Base-by-base conservation (phyloP, 1,284 basidiomycete genomes). In the Apiotrichum porosum region DNA sequence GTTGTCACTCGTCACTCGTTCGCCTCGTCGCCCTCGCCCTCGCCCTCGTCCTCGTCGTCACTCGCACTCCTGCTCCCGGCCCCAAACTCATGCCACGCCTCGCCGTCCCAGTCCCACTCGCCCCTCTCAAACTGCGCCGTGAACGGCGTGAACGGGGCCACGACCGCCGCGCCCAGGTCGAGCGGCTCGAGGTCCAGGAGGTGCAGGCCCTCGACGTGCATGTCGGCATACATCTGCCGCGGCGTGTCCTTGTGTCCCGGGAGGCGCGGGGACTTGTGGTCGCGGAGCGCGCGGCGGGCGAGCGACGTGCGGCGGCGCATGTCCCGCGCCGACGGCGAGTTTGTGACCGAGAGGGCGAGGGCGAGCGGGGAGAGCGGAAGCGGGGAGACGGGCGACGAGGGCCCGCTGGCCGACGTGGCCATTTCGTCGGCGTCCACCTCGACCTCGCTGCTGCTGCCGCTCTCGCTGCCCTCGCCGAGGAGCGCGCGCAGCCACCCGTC, bases 401-500 rank as follows among this genome's bases (percentile, higher is more conserved):
- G 26, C 26, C 10, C 40, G 33, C 15, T 49, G 17, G 15, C 13
- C 18, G 34, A 17, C n/a, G 33, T 33, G n/a, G 19, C 41, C 9
- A 34, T 45, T 33, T 50, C 43, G 31, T 44, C 48, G 30, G 23
- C 45, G 17, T 56, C 56, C 6, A 38, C 44, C 17, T 54, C 52
- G n/a, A 44, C 47, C 19, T 19, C 39, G 21, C 33, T 35, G 23
- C 5, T 26, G 38, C 38, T 40, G 24, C 17, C 38, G 26, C 9
- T 15, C 26, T 12, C 8, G 26, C 26, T 28, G 26, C 26, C 15
- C 1, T 21, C 32, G 22, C 32, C 41, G 17, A 42, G 22, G 8
- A 71, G 49, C 4, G 60, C 54, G 36, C 64, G 47, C 19, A 71
- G 49, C 67, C 69, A 71, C n/a, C 37, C 55, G 52, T 71, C 67